Evolutionary conservation across 306 rosid genomes (phyloP).

Genomic region (Fagus sylvatica): DNA sequence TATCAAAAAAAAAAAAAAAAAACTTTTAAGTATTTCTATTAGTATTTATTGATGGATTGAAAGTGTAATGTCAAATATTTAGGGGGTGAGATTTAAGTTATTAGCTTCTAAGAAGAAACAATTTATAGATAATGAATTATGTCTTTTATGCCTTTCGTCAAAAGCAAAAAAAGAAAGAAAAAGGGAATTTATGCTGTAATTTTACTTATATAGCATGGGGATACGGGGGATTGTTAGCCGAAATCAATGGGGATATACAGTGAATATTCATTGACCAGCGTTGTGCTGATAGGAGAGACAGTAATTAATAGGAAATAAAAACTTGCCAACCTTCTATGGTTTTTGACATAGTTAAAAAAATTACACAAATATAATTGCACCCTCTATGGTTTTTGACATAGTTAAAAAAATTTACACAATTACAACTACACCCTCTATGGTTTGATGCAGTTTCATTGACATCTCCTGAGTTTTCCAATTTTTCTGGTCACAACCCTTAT

Average conservation of each 20-base stretch:
- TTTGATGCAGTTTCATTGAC: no score
- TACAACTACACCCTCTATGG: no score
- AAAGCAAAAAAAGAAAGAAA: not conserved
- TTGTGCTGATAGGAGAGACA: not conserved
- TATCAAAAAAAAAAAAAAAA: no score
- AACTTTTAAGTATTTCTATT: not conserved
- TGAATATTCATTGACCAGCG: not conserved
- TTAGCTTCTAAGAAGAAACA: not conserved
- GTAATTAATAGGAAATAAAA: not conserved
- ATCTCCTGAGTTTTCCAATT: no score
- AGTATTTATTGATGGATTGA: not conserved
- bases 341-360: no score
- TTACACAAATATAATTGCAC: no score
- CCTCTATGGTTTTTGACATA: no score
- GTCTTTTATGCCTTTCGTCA: not conserved
- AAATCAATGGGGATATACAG: not conserved
- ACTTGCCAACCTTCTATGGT: not conserved
- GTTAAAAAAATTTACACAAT: no score
- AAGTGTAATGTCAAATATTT: not conserved
- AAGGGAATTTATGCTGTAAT: not conserved
- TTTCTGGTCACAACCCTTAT: no score
- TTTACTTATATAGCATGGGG: not conserved
- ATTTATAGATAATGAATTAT: not conserved
- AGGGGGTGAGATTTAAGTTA: not conserved
- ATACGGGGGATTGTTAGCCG: not conserved